phyloP scores from a whole-genome alignment of 108 stramenopile genomes.

The Cyclotella choctawhatcheeana region DNA sequence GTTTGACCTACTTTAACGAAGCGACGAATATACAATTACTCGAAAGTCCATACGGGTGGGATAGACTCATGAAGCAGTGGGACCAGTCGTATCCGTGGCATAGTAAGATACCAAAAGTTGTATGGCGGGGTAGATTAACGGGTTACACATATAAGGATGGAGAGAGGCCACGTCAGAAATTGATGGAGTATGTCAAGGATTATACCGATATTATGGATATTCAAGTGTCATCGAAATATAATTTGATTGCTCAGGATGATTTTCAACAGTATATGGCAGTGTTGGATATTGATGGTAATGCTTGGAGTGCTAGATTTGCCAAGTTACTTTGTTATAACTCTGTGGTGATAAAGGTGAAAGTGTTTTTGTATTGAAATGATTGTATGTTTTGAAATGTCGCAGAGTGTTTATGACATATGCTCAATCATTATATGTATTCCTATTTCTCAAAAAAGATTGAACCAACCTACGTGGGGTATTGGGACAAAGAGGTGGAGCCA shows the following conservation, averaged over 20 bases:
- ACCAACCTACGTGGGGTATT: slow-evolving; percentile 29
- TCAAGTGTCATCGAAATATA: slow-evolving; percentile 34
- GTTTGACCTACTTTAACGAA: slow-evolving; percentile 30
- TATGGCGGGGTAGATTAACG: slow-evolving; percentile 38
- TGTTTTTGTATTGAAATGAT: too few species aligned
- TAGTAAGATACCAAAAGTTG: slow-evolving; percentile 33
- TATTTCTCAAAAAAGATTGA: too few species aligned
- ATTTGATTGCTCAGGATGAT: slow-evolving; percentile 21
- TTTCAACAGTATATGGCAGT: slow-evolving; percentile 43
- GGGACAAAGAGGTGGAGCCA: slow-evolving; percentile 30
- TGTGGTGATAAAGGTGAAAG: slow-evolving; percentile 42
- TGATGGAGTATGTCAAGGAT: slow-evolving; percentile 22
- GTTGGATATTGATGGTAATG: slow-evolving; percentile 34
- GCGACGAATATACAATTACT: slow-evolving; percentile 29
- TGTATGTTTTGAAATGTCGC: too few species aligned
- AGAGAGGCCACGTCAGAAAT: slow-evolving; percentile 20
- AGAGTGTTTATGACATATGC: too few species aligned
- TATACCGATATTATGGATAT: slow-evolving; percentile 31
- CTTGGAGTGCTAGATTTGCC: slow-evolving; percentile 28
- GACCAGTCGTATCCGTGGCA: slow-evolving; percentile 34
- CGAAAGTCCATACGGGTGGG: slow-evolving; percentile 28
- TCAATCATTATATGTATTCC: too few species aligned
- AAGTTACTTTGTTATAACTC: slow-evolving; percentile 32
- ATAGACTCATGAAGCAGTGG: slow-evolving; percentile 17
- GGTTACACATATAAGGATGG: slow-evolving; percentile 29